phyloP scores from a whole-genome alignment of 768 basidiomycete genomes.

The Boletellus ananas region DNA sequence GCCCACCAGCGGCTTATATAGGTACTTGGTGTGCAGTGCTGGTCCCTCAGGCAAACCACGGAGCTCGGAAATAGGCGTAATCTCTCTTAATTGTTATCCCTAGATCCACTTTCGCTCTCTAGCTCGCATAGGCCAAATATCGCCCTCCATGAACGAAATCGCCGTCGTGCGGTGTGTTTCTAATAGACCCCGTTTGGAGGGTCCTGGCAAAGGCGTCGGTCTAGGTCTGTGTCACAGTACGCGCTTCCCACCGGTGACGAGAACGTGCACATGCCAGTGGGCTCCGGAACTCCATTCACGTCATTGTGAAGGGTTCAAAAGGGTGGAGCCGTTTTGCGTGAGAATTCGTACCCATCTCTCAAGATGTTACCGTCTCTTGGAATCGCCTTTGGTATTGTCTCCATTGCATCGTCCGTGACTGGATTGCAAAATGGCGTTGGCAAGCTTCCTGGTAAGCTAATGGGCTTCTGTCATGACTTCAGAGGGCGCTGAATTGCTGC shows the following conservation, averaged over 20 bases:
- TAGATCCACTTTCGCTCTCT: too few relatives aligned
- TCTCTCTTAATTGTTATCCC: too few relatives aligned
- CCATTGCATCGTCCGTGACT: conserved; percentile 5
- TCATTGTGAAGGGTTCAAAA: conserved; percentile 11
- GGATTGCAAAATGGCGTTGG: conserved; percentile 31
- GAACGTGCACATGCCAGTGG: neutral
- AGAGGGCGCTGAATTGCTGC: conserved; percentile 4
- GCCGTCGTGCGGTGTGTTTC: too few relatives aligned
- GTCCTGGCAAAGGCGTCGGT: neutral
- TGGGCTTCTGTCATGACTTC: neutral
- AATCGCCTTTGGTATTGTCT: conserved; percentile 11
- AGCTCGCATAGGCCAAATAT: too few relatives aligned
- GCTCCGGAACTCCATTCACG: conserved; percentile 2
- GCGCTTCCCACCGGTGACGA: neutral
- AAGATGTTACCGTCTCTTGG: conserved; percentile 1
- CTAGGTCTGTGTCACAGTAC: neutral
- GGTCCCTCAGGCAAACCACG: too few relatives aligned
- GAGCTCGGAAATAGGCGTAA: too few relatives aligned
- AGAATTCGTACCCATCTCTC: neutral
- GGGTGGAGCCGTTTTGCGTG: neutral
- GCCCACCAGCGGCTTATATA: too few relatives aligned
- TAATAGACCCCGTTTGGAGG: too few relatives aligned
- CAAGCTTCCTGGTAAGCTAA: conserved; percentile 28
- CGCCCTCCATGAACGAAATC: too few relatives aligned
- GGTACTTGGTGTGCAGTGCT: too few relatives aligned